phyloP scores from a whole-genome alignment of 2,329 filamentous ascomycete genomes.

The Fusarium luffae region DNA sequence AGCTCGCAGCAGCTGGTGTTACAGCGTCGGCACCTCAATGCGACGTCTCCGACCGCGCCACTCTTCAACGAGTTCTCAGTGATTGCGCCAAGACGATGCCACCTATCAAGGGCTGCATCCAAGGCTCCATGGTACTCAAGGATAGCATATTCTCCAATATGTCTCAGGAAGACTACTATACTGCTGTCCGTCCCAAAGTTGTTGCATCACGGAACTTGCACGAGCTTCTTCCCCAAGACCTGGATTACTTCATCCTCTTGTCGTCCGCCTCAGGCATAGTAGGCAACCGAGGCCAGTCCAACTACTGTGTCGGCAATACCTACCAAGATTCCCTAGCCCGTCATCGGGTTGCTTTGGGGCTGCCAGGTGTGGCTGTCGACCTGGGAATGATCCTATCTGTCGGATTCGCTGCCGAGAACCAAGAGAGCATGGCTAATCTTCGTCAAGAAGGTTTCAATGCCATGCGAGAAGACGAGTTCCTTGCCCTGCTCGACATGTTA shows the following conservation, averaged over 20 bases:
- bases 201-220: constrained; percentile 66
- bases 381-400: constrained; percentile 63
- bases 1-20: constrained; percentile 38
- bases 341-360: background rate
- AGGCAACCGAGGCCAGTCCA: constrained; percentile 63
- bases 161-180: constrained; percentile 59
- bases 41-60: constrained; percentile 57
- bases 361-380: constrained; percentile 58
- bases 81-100: constrained; percentile 42
- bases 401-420: constrained; percentile 62
- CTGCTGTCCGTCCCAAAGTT: constrained; percentile 63
- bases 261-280: constrained; percentile 64
- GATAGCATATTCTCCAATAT: constrained; percentile 66
- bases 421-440: constrained; percentile 18
- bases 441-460: constrained; percentile 2
- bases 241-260: constrained; percentile 67
- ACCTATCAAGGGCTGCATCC: constrained; percentile 57
- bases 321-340: constrained; percentile 13
- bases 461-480: constrained; percentile 6
- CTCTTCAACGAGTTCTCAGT: constrained; percentile 44
- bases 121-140: constrained; percentile 58
- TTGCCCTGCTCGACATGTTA: constrained; percentile 1
- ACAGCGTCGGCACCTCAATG: constrained; percentile 53
- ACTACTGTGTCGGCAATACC: constrained; percentile 62
- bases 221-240: constrained; percentile 38